Evolutionary conservation across 2,329 filamentous ascomycete genomes (phyloP), one percentile per base, ranked within the genome.

Genomic region (Trichoderma koningii): DNA sequence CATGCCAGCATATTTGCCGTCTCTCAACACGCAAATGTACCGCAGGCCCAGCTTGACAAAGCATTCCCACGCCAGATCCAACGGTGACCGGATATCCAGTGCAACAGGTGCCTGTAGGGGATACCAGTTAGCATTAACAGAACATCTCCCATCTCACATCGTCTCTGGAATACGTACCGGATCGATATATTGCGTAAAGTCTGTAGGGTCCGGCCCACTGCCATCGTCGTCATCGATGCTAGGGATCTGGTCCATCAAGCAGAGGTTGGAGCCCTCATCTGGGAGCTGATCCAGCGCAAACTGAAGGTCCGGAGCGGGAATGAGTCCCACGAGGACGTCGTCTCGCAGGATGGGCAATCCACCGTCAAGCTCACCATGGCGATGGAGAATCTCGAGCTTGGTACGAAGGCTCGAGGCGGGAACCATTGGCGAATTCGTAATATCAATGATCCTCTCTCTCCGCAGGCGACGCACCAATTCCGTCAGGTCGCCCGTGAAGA

Each of bases 1-100:
- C 82, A 99, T 85, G 68, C 95, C 95, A 2, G 90, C 91, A 77
- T 92, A 99, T 67, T 87, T 87, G 26, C 95, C 95, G 69, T 97
- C 88, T 63, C 85, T 86, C 28, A 95, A 80, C 5, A 97, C 93
- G 74, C 95, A 98, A 56, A 99, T 89, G 76, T 97, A 98, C 67
- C 95, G 84, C 69, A 99, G 78, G 1, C 95, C 95, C 9, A 99
- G 82, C 78, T 99, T 99, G 57, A 92, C 91, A 75, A 98, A 99
- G 72, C 93, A 94, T 75, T 99, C 95, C 72, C 97, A 97, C 4
- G 97, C 95, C 45, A 99, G 80, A 74, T 98, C 93, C 86, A 98
- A 93, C 0, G 95, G 92, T 0, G 90, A 95, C 70, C 89, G 87
- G 34, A 96, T 90, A 73, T 99, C 95, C 26, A 99, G 81, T 14